phyloP scores from a whole-genome alignment of 345 rosid species.

The Hypericum perforatum region DNA sequence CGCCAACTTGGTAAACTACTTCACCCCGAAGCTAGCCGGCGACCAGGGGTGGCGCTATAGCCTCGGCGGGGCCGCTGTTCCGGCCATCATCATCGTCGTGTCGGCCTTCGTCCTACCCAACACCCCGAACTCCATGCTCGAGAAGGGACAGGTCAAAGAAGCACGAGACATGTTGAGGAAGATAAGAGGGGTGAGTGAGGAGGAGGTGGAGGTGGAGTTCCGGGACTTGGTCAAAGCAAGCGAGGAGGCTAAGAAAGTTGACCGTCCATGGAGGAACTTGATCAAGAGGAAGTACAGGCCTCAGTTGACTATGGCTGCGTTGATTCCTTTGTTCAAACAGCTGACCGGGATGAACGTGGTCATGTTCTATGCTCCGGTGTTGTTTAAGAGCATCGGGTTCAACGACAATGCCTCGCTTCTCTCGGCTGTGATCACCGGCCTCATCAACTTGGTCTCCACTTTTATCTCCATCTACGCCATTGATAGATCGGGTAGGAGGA shows the following conservation, averaged over 20 bases:
- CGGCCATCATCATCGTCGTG: slow-evolving; percentile 33
- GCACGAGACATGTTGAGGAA: slow-evolving; percentile 33
- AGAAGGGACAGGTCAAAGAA: slow-evolving; percentile 31
- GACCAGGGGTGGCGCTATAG: slow-evolving; percentile 39
- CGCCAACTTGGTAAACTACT: slow-evolving; percentile 46
- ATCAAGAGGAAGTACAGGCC: slow-evolving; percentile 27
- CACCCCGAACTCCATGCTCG: slow-evolving; percentile 61
- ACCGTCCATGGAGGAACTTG: slow-evolving; percentile 41
- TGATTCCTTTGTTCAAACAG: slow-evolving; percentile 33
- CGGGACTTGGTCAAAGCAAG: slow-evolving; percentile 24
- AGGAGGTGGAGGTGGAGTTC: slow-evolving; percentile 25
- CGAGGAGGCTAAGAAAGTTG: slow-evolving; percentile 25
- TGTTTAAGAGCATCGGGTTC: slow-evolving; percentile 63
- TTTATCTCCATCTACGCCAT: too few species aligned
- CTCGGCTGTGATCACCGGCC: too few species aligned
- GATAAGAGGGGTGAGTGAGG: slow-evolving; percentile 28
- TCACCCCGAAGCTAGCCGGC: slow-evolving; percentile 17
- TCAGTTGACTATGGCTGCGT: slow-evolving; percentile 28
- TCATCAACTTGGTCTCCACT: too few species aligned
- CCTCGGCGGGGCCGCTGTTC: slow-evolving; percentile 29
- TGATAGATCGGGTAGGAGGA: too few species aligned
- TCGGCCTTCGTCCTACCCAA: slow-evolving; percentile 44
- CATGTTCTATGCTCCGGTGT: slow-evolving; percentile 51
- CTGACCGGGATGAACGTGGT: slow-evolving; percentile 41
- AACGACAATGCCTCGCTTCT: slow-evolving; percentile 17